These are phyloP conservation scores for Aschersonia sp. DNA, from an alignment of 2,329 filamentous ascomycete species.

Conservation along the genomic window DNA sequence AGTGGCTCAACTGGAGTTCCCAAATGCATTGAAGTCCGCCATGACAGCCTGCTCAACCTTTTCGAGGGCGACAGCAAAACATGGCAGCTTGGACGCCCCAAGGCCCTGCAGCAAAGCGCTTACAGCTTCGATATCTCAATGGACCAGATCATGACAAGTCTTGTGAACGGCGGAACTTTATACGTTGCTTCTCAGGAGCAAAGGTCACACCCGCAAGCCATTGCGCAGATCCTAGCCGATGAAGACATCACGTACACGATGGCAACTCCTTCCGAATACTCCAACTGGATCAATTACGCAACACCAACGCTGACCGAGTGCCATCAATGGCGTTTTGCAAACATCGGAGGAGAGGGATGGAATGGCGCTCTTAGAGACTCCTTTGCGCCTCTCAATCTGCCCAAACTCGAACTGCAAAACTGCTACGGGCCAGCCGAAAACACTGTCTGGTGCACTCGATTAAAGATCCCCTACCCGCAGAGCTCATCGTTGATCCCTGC, in stretches of 20 bases:
- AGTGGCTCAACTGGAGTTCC: slow-evolving; percentile 19
- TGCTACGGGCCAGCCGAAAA: slow-evolving; percentile 16
- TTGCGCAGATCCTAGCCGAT: slow-evolving; percentile 19
- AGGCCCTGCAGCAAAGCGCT: slow-evolving; percentile 23
- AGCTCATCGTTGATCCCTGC: neutral
- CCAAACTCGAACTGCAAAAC: slow-evolving; percentile 7
- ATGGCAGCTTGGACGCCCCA: slow-evolving; percentile 9
- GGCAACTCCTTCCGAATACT: slow-evolving; percentile 26
- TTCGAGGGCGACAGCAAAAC: slow-evolving; percentile 10
- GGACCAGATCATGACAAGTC: slow-evolving; percentile 18
- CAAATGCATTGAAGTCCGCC: slow-evolving; percentile 23
- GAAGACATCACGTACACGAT: slow-evolving; percentile 21
- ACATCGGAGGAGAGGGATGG: slow-evolving; percentile 15
- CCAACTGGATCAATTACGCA: slow-evolving; percentile 13
- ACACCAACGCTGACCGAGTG: slow-evolving; percentile 2
- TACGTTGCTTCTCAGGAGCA: slow-evolving; percentile 15
- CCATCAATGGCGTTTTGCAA: slow-evolving; percentile 7
- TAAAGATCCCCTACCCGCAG: neutral
- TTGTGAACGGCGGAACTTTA: slow-evolving; percentile 21
- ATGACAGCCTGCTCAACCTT: slow-evolving; percentile 14
- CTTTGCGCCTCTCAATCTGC: slow-evolving; percentile 1
- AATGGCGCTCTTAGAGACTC: slow-evolving; percentile 3
- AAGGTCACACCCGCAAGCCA: slow-evolving; percentile 15
- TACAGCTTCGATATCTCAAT: slow-evolving; percentile 26
- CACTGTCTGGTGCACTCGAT: slow-evolving; percentile 23